These are phyloP conservation scores for Aegilops bicornis DNA, from an alignment of 176 grass and related monocot species.

Conservation along the genomic window DNA sequence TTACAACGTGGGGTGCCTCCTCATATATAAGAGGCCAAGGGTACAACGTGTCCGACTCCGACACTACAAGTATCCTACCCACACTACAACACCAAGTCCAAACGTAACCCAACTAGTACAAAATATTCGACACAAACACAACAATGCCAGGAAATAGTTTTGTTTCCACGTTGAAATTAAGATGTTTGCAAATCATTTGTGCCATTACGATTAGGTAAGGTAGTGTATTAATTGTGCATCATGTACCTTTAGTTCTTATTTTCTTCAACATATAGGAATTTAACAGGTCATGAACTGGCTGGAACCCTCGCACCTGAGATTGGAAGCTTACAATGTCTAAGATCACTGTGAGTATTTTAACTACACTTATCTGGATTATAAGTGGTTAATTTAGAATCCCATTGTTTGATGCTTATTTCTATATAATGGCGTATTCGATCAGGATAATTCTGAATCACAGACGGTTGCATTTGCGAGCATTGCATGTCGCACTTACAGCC, in stretches of 20 bases:
- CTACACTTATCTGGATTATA: neutral
- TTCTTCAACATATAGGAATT: constrained; percentile 52
- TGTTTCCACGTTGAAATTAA: neutral
- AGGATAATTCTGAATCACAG: neutral
- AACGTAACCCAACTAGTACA: too few species aligned
- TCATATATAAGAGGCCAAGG: too few species aligned
- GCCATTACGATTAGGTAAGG: neutral
- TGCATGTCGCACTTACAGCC: neutral
- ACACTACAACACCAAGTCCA: too few species aligned
- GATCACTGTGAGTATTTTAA: constrained; percentile 53
- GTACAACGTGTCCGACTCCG: too few species aligned
- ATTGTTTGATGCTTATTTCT: constrained; percentile 22
- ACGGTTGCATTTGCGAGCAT: neutral
- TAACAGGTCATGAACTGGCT: constrained; percentile 71
- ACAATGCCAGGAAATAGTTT: neutral
- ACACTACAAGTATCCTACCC: too few species aligned
- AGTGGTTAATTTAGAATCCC: neutral
- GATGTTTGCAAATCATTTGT: neutral
- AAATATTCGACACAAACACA: too few species aligned
- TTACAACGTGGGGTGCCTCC: too few species aligned
- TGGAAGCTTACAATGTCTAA: constrained; percentile 59
- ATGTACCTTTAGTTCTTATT: constrained; percentile 34
- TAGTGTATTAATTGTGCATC: neutral
- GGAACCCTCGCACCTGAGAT: constrained; percentile 79
- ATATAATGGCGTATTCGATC: constrained; percentile 47